Evolutionary conservation across 768 basidiomycete genomes (phyloP).

Genomic region (Mycena albidolilacea): DNA sequence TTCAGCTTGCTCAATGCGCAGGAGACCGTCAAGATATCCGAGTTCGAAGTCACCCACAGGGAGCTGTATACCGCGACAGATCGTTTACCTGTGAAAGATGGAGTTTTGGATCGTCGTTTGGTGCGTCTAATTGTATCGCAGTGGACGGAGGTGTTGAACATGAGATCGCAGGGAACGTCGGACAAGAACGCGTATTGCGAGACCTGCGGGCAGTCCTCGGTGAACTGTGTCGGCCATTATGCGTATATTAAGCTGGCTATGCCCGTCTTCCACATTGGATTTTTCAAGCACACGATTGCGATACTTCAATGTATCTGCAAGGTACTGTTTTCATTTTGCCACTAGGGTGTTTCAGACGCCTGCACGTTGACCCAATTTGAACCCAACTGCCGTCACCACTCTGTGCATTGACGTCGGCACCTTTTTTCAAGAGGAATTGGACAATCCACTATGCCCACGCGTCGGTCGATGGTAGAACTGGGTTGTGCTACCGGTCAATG

Average conservation of each 20-base stretch:
- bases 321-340: constrained; percentile 57
- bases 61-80: constrained; percentile 92
- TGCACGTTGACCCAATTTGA: too few relatives aligned
- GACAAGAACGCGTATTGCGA: constrained; percentile 95
- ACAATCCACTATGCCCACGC: too few relatives aligned
- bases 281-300: constrained; percentile 95
- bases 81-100: constrained; percentile 89
- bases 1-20: constrained; percentile 95
- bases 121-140: constrained; percentile 59
- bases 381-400: too few relatives aligned
- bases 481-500: too few relatives aligned
- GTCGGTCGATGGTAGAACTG: too few relatives aligned
- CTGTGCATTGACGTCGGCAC: too few relatives aligned
- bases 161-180: constrained; percentile 82
- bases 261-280: constrained; percentile 98
- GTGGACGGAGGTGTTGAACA: neutral
- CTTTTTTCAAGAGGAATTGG: too few relatives aligned
- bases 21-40: constrained; percentile 95
- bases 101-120: constrained; percentile 92
- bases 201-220: constrained; percentile 92
- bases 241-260: constrained; percentile 98
- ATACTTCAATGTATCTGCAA: constrained; percentile 98
- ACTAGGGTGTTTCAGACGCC: neutral
- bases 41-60: constrained; percentile 95
- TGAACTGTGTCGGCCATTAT: constrained; percentile 98